Evolutionary conservation across 495 filamentous ascomycete species (phyloP).

Genomic region (Talaromyces adpressus): DNA sequence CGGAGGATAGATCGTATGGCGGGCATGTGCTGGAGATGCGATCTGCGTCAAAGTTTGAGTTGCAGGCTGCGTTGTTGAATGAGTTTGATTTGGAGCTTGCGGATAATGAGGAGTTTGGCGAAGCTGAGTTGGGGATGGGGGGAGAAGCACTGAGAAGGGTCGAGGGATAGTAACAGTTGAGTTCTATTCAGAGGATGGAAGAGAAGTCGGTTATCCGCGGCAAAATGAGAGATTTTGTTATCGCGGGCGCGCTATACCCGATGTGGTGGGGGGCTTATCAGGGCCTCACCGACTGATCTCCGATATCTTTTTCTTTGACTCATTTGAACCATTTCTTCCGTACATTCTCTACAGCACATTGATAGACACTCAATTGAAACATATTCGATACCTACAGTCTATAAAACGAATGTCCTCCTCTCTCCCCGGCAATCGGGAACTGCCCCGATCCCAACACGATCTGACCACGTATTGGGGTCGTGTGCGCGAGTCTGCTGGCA

Average conservation of each 20-base stretch:
- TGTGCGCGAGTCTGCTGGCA: constrained; percentile 80
- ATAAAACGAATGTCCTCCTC: constrained; percentile 70
- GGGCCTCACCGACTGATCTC: constrained; percentile 6
- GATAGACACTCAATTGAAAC: not conserved
- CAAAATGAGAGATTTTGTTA: not conserved
- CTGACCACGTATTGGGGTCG: constrained; percentile 91
- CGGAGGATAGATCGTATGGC: constrained; percentile 30
- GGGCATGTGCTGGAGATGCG: constrained; percentile 44
- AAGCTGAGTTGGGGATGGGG: not conserved
- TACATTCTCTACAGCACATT: not conserved
- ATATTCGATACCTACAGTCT: not conserved
- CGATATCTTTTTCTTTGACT: constrained; percentile 4
- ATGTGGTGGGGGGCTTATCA: not conserved
- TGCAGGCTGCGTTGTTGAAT: constrained; percentile 23
- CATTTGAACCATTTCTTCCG: not conserved
- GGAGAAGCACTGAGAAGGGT: constrained; percentile 6
- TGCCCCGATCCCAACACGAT: constrained; percentile 87
- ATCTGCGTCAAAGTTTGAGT: constrained; percentile 20
- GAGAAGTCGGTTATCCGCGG: not conserved
- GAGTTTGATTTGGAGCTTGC: constrained; percentile 33
- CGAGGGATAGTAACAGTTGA: not conserved
- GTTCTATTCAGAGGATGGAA: not conserved
- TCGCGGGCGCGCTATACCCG: not conserved
- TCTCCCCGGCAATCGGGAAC: constrained; percentile 75
- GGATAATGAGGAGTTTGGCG: constrained; percentile 30